phyloP scores from a whole-genome alignment of 2,329 filamentous ascomycete species.

The Emmonsiellopsis sp. region DNA sequence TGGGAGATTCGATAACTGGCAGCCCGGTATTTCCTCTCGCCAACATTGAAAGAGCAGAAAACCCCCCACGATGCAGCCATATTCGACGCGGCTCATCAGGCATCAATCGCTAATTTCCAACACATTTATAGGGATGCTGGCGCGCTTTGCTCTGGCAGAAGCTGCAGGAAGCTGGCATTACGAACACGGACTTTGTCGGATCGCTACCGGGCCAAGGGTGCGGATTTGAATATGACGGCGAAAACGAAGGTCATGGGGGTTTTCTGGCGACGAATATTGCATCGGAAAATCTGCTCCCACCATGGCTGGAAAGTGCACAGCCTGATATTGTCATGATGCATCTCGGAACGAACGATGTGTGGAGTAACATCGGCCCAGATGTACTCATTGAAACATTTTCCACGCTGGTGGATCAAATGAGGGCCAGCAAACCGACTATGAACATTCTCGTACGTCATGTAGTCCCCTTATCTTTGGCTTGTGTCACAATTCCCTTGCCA shows the following conservation, averaged over 20 bases:
- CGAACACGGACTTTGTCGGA: conserved; percentile 25
- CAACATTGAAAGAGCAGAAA: not conserved
- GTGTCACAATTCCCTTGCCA: not conserved
- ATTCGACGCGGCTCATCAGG: not conserved
- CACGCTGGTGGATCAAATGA: conserved; percentile 34
- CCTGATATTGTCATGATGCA: conserved; percentile 41
- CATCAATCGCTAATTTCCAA: not conserved
- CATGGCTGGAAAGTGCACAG: conserved; percentile 30
- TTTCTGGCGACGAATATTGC: conserved; percentile 32
- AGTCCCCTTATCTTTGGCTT: not conserved
- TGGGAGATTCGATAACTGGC: conserved; percentile 4
- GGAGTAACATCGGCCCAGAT: conserved; percentile 24
- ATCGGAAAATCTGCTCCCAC: conserved; percentile 27
- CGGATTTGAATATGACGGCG: conserved; percentile 33
- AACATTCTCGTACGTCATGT: conserved; percentile 27
- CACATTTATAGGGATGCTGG: conserved; percentile 18
- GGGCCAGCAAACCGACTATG: conserved; percentile 31
- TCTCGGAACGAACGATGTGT: conserved; percentile 38
- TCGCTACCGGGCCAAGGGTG: conserved; percentile 25
- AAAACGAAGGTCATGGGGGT: conserved; percentile 39
- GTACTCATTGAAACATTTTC: conserved; percentile 31
- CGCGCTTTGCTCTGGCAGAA: conserved; percentile 26
- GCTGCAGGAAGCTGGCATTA: conserved; percentile 21
- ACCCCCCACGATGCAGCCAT: not conserved
- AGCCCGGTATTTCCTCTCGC: not conserved